A percentile compares a stretch with the other conserved stretches of the same genome.
Conservation (phyloP, 306 rosid species). For the Carpinus viminea region DNA sequence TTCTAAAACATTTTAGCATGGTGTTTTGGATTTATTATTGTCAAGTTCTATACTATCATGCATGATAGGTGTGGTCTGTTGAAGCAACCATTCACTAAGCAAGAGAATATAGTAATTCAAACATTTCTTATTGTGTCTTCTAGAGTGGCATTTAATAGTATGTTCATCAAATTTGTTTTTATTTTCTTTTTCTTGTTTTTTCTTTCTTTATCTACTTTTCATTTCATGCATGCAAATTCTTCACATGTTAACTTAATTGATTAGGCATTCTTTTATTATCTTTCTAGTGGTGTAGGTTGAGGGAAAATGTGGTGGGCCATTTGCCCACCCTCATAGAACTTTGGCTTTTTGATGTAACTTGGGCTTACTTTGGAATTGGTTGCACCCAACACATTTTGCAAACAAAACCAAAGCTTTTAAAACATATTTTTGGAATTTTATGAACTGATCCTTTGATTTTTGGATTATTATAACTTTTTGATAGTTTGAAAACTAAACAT, state of each 20-base stretch:
- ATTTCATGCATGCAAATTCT: neutral
- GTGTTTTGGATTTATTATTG: conserved; percentile 54
- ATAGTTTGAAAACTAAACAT: neutral
- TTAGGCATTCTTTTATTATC: no score
- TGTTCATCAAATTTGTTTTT: neutral
- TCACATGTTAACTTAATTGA: neutral
- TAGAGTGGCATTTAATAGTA: conserved; percentile 83
- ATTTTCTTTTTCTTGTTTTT: neutral
- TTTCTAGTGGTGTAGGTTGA: no score
- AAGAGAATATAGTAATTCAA: conserved; percentile 75
- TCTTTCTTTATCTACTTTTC: neutral
- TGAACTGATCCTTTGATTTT: no score
- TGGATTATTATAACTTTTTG: neutral
- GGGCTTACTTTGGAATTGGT: no score
- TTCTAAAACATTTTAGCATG: conserved; percentile 55
- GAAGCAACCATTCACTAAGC: conserved; percentile 73
- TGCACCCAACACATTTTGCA: no score
- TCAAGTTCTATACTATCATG: conserved; percentile 48
- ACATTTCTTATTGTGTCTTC: conserved; percentile 79
- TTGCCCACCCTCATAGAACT: no score
- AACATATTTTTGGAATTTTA: no score
- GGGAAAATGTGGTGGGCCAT: no score
- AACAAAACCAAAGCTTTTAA: no score
- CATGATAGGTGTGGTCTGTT: conserved; percentile 42
- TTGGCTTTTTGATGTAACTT: no score